Evolutionary conservation across 2,329 filamentous ascomycete genomes (phyloP).

Genomic region (Epichloe bromicola): DNA sequence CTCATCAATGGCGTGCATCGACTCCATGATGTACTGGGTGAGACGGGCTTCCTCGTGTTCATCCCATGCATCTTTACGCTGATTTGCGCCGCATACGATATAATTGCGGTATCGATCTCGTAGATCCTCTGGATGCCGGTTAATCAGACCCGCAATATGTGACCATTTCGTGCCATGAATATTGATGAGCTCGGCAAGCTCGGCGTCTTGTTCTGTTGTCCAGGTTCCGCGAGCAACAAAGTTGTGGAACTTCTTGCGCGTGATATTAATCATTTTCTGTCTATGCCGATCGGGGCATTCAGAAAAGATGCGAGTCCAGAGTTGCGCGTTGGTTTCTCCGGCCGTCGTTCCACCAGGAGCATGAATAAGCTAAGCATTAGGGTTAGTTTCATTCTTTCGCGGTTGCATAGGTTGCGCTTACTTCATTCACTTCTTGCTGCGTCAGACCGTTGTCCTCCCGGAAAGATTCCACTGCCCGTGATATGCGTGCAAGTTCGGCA

Average conservation of each 20-base stretch:
- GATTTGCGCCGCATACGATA: slow-evolving; percentile 41
- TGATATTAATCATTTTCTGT: slow-evolving; percentile 41
- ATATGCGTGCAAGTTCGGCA: slow-evolving; percentile 29
- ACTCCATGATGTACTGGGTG: slow-evolving; percentile 36
- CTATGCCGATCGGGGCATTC: slow-evolving; percentile 37
- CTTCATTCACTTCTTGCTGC: slow-evolving; percentile 33
- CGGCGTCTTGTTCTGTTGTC: slow-evolving; percentile 24
- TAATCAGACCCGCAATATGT: slow-evolving; percentile 46
- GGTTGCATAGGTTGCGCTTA: slow-evolving; percentile 17
- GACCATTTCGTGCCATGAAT: slow-evolving; percentile 42
- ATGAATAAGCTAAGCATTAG: slow-evolving; percentile 21
- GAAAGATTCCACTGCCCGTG: slow-evolving; percentile 30
- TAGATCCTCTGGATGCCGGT: slow-evolving; percentile 51
- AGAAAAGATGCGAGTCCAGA: slow-evolving; percentile 38
- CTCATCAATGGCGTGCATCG: slow-evolving; percentile 34
- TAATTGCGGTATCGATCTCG: slow-evolving; percentile 61
- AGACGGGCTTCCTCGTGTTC: slow-evolving; percentile 45
- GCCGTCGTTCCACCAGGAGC: slow-evolving; percentile 22
- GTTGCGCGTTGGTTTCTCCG: slow-evolving; percentile 23
- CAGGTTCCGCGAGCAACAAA: slow-evolving; percentile 40
- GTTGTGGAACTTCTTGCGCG: slow-evolving; percentile 52
- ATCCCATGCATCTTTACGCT: slow-evolving; percentile 44
- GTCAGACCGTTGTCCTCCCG: slow-evolving; percentile 28
- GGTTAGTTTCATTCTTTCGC: slow-evolving; percentile 4
- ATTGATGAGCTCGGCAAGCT: slow-evolving; percentile 22